phyloP scores from a whole-genome alignment of 306 rosid species.

The Ziziphus jujuba region DNA sequence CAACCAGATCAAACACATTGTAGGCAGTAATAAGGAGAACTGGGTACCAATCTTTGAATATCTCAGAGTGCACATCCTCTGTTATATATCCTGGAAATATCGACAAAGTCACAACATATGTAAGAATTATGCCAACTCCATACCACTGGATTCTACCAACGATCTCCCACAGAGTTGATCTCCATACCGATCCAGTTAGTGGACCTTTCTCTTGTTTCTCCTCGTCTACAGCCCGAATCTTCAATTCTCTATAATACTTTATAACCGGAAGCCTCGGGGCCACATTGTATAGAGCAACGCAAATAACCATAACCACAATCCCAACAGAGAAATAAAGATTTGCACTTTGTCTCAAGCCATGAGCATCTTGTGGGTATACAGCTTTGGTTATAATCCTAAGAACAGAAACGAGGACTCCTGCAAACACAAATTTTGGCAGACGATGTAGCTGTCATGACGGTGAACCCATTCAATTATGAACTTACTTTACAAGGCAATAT shows the following conservation, averaged over 20 bases:
- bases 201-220: conserved; percentile 58
- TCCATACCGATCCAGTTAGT: conserved; percentile 47
- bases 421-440: neutral
- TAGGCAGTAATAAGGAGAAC: conserved; percentile 63
- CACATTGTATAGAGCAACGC: conserved; percentile 61
- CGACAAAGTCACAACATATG: conserved; percentile 75
- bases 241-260: conserved; percentile 66
- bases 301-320: conserved; percentile 60
- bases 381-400: conserved; percentile 82
- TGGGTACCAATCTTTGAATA: conserved; percentile 84
- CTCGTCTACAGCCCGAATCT: conserved; percentile 49
- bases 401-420: conserved; percentile 78
- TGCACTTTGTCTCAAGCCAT: conserved; percentile 72
- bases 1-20: conserved; percentile 87
- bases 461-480: neutral
- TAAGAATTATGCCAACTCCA: conserved; percentile 61
- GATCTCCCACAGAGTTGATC: conserved; percentile 56
- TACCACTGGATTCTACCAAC: conserved; percentile 76
- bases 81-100: conserved; percentile 93
- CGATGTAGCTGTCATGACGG: neutral
- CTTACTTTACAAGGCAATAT: no score
- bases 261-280: conserved; percentile 75
- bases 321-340: conserved; percentile 76
- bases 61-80: conserved; percentile 81
- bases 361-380: conserved; percentile 65